Evolutionary conservation across 2,329 filamentous ascomycete species (phyloP), one percentile per base, ranked within the genome.

Genomic region (Leptographium galeiforme): DNA sequence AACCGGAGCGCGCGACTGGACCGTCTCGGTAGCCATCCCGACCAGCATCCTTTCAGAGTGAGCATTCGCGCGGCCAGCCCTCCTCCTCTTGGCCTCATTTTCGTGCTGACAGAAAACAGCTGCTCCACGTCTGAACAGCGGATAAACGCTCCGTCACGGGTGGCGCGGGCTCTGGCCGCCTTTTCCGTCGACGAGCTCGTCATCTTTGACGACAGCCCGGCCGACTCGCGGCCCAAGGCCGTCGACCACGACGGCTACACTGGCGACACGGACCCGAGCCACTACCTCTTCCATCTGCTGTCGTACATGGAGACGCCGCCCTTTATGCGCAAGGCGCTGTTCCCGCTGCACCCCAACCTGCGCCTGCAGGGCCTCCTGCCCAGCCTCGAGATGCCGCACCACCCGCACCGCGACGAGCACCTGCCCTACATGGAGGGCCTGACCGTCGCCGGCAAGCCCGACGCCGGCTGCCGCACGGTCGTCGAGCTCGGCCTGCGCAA

Each of bases 111-210:
- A 38, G 2, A 18, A 18, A 13, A 49, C 60, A 89, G 85, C 64
- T 81, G 83, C 40, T 73, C 79, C 55, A 85, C 83, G 11, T 80
- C 84, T 57, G 87, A 94, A 56, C 82, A 87, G 63, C 84, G 88
- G 64, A 88, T 84, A 39, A 75, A 77, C 48, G 74, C 86, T 48
- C 84, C 83, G 1, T 86, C 85, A 8, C 82, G 85, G 58, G 82
- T 95, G 52, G 88, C 88, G 7, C 85, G 89, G 52, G 87, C 87
- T 38, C 77, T 89, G 51, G 85, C 87, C 57, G 84, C 94, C 57
- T 94, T 93, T 69, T 84, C 80, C 62, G 77, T 95, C 59, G 89
- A 95, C 64, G 89, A 95, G 68, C 76, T 94, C 34, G 75, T 95
- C 50, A 72, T 95, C 53, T 95, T 86, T 66, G 82, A 91, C 63